Evolutionary conservation across 257 asterid genomes (phyloP).

Genomic region (Forsythia suspensa): DNA sequence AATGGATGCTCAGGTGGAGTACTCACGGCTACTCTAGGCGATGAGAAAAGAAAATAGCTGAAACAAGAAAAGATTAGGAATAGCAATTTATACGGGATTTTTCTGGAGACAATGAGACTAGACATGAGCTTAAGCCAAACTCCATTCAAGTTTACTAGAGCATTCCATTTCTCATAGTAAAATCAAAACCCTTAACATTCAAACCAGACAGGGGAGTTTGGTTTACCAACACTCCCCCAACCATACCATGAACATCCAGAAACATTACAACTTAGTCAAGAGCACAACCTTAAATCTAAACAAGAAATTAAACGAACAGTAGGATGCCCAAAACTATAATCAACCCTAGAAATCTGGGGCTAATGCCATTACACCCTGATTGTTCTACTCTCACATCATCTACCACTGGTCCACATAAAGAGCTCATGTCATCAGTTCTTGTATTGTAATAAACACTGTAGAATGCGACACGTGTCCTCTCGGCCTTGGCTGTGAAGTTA

Average conservation of each 20-base stretch:
- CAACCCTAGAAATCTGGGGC: constrained; percentile 29
- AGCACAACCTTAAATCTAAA: constrained; percentile 3
- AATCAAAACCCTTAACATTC: background rate
- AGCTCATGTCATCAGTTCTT: constrained; percentile 86
- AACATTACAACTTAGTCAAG: background rate
- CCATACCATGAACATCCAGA: background rate
- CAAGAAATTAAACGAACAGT: constrained; percentile 16
- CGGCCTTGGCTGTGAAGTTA: constrained; percentile 84
- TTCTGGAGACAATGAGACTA: too few relatives aligned
- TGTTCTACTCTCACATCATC: constrained; percentile 78
- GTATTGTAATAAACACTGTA: constrained; percentile 92
- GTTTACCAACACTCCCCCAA: background rate
- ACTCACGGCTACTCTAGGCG: too few relatives aligned
- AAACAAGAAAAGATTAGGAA: background rate
- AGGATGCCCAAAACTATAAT: constrained; percentile 24
- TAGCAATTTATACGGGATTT: background rate
- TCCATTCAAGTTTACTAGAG: background rate
- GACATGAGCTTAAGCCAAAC: background rate
- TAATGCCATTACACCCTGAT: constrained; percentile 36
- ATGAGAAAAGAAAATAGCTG: too few relatives aligned
- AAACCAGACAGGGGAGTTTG: background rate
- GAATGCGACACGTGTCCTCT: constrained; percentile 77
- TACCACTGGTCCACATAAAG: constrained; percentile 92
- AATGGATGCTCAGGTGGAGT: too few relatives aligned
- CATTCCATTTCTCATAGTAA: background rate